phyloP scores from a whole-genome alignment of 2,329 filamentous ascomycete genomes.

The Pestalotiopsis sp. region DNA sequence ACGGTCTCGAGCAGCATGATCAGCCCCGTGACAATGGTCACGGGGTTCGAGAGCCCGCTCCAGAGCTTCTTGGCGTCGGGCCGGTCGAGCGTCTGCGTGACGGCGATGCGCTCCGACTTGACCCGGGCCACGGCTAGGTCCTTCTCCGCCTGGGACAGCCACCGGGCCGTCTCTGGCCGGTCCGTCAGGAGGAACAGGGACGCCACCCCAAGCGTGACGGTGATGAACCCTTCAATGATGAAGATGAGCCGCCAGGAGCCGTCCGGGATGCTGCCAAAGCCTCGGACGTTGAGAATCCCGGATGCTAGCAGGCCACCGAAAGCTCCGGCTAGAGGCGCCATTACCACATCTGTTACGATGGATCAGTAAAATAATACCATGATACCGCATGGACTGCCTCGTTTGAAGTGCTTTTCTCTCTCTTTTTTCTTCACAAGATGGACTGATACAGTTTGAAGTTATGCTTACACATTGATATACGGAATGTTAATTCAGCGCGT shows the following conservation, averaged over 20 bases:
- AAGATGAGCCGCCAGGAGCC: slow-evolving; percentile 34
- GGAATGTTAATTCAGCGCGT: slow-evolving; percentile 66
- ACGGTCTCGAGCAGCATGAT: slow-evolving; percentile 42
- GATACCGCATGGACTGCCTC: too few species aligned
- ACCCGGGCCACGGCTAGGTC: slow-evolving; percentile 66
- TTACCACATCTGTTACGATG: slow-evolving; percentile 60
- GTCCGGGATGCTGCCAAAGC: slow-evolving; percentile 40
- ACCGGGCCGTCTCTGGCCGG: slow-evolving; percentile 66
- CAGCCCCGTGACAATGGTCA: slow-evolving; percentile 35
- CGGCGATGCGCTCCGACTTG: slow-evolving; percentile 67
- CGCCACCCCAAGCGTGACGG: slow-evolving; percentile 53
- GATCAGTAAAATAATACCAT: not conserved
- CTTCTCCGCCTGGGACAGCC: slow-evolving; percentile 67
- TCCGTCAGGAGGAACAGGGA: slow-evolving; percentile 68
- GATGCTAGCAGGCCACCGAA: slow-evolving; percentile 70
- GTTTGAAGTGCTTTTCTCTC: too few species aligned
- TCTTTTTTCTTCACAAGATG: too few species aligned
- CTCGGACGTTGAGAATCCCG: slow-evolving; percentile 62
- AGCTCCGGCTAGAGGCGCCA: slow-evolving; percentile 69
- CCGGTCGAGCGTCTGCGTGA: slow-evolving; percentile 64
- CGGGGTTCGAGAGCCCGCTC: slow-evolving; percentile 64
- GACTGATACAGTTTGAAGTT: not conserved
- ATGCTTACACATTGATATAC: slow-evolving; percentile 60
- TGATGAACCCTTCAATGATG: slow-evolving; percentile 52
- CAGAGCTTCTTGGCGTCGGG: slow-evolving; percentile 61